These are phyloP conservation scores for Cordyceps farinosa DNA, from an alignment of 2,329 filamentous ascomycete genomes.

Conservation along the genomic window DNA sequence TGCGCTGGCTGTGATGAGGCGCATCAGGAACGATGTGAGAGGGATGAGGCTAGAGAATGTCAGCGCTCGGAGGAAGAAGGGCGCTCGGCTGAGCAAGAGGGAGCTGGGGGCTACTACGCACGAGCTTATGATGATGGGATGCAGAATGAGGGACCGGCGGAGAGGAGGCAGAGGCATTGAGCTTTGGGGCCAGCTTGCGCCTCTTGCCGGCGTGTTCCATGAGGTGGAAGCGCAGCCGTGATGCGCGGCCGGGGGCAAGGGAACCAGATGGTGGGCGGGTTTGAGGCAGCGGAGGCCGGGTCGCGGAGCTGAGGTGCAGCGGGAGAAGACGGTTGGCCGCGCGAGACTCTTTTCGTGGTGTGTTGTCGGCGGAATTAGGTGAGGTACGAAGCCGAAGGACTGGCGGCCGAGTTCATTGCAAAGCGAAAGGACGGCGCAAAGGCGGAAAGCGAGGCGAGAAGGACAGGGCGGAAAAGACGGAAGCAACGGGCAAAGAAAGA, in stretches of 20 bases:
- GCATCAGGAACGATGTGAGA: constrained; percentile 16
- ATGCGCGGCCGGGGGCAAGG: background rate
- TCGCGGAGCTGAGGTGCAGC: background rate
- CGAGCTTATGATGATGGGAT: constrained; percentile 22
- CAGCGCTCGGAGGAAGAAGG: constrained; percentile 33
- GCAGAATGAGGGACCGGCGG: constrained; percentile 21
- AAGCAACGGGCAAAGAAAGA: background rate
- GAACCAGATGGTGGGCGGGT: background rate
- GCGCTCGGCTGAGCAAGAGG: constrained; percentile 9
- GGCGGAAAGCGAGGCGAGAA: background rate
- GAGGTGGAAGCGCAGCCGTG: constrained; percentile 11
- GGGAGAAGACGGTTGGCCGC: background rate
- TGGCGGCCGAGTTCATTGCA: constrained; percentile 3
- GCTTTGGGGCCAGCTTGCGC: constrained; percentile 43
- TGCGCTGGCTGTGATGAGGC: constrained; percentile 41
- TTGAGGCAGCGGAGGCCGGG: background rate
- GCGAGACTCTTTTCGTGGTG: background rate
- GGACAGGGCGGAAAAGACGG: background rate
- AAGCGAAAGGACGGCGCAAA: background rate
- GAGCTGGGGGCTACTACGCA: background rate
- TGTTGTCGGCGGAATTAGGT: constrained; percentile 3
- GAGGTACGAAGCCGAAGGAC: constrained; percentile 7
- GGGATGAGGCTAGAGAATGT: constrained; percentile 1
- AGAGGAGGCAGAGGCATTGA: constrained; percentile 23
- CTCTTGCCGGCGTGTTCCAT: constrained; percentile 44